A percentile compares a stretch with the other conserved stretches of the same genome.
These are phyloP conservation scores for Aspergillus texensis DNA, from an alignment of 2,329 filamentous ascomycete genomes.

Conservation along the genomic window DNA sequence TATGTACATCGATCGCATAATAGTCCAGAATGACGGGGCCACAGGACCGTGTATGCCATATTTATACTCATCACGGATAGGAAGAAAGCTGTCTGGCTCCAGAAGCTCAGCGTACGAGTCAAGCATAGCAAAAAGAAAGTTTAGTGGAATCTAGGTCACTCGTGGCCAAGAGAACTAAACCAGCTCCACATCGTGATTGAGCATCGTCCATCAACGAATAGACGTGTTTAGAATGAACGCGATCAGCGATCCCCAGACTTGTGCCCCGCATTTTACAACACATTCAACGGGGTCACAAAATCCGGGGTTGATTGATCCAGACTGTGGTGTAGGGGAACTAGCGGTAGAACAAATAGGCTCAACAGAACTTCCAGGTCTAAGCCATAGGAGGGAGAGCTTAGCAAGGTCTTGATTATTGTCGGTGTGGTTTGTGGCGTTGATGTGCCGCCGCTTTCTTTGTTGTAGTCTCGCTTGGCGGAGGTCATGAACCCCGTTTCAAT, in stretches of 20 bases:
- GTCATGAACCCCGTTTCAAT: background rate
- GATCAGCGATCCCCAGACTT: background rate
- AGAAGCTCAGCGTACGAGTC: background rate
- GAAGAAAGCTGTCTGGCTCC: background rate
- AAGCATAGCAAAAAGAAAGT: background rate
- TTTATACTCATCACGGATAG: background rate
- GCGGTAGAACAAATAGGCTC: background rate
- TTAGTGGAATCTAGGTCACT: background rate
- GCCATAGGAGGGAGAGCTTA: too few species aligned
- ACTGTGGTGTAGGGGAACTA: background rate
- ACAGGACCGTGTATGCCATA: background rate
- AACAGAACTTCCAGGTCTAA: too few species aligned
- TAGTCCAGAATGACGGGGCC: background rate
- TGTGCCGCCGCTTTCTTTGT: too few species aligned
- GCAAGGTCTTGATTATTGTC: too few species aligned
- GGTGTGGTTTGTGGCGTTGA: too few species aligned
- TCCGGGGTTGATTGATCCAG: background rate
- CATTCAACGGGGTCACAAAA: background rate
- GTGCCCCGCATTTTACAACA: background rate
- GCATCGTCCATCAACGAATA: background rate
- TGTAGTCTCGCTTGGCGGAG: too few species aligned
- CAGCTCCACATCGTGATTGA: background rate
- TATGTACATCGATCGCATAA: background rate
- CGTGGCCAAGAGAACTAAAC: background rate
- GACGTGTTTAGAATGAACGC: background rate